A percentile compares a stretch with the other conserved stretches of the same genome.
phyloP scores from a whole-genome alignment of 2,329 filamentous ascomycete genomes.

The Paradendryphiella salina region DNA sequence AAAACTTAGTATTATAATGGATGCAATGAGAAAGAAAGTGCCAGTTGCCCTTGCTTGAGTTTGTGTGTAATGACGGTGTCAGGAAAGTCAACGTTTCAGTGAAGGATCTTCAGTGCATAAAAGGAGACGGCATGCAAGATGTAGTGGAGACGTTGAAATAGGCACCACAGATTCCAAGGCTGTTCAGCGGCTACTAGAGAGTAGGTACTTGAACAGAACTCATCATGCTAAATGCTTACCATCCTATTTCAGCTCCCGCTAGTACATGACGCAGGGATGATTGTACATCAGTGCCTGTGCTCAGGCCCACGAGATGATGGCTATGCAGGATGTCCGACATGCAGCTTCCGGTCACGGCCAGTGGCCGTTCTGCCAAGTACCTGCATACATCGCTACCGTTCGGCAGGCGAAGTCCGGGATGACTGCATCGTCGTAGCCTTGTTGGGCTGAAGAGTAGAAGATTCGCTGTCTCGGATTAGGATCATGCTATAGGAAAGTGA shows the following conservation, averaged over 20 bases:
- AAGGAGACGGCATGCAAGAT: neutral
- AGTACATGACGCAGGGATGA: neutral
- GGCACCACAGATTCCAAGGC: neutral
- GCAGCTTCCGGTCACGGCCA: neutral
- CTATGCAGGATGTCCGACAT: neutral
- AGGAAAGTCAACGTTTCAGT: conserved; percentile 1
- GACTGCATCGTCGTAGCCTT: conserved; percentile 27
- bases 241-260: neutral
- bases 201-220: neutral
- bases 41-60: conserved; percentile 30
- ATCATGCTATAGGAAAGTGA: conserved; percentile 9
- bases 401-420: conserved; percentile 15
- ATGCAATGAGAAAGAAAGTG: conserved; percentile 18
- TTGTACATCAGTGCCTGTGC: neutral
- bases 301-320: neutral
- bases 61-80: conserved; percentile 24
- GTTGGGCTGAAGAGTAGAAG: conserved; percentile 21
- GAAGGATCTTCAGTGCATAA: neutral
- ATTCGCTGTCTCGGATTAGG: conserved; percentile 1
- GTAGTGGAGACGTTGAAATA: neutral
- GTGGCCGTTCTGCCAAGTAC: neutral
- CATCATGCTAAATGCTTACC: neutral
- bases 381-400: conserved; percentile 30
- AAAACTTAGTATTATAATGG: conserved; percentile 18
- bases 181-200: neutral